Evolutionary conservation across 2,329 filamentous ascomycete genomes (phyloP).

Genomic region (Phaeomoniella chlamydospora): DNA sequence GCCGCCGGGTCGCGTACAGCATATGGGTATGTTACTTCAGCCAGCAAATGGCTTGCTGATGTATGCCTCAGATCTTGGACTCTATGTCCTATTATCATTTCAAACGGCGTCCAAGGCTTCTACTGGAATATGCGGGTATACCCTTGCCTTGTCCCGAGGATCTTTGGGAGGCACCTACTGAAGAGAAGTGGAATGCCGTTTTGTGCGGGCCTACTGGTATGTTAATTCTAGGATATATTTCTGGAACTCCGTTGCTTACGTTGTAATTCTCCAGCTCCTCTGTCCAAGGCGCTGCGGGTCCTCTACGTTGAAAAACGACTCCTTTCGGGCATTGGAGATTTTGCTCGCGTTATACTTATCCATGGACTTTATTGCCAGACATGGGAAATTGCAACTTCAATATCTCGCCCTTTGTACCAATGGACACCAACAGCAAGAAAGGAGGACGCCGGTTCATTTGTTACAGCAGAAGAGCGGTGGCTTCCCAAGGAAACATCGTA

Average conservation of each 20-base stretch:
- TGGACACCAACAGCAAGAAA: constrained; percentile 29
- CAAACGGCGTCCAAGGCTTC: constrained; percentile 18
- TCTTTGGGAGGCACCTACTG: constrained; percentile 22
- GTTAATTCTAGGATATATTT: constrained; percentile 3
- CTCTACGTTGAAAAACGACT: constrained; percentile 35
- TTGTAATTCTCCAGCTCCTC: constrained; percentile 5
- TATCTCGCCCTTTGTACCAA: constrained; percentile 28
- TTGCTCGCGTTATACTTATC: constrained; percentile 32
- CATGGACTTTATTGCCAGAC: constrained; percentile 35
- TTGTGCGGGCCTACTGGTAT: neutral
- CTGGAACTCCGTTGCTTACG: constrained; percentile 6
- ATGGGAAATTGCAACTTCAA: constrained; percentile 33
- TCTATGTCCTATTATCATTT: constrained; percentile 25
- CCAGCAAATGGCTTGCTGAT: neutral
- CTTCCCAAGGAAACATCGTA: constrained; percentile 32
- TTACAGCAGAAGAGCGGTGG: constrained; percentile 25
- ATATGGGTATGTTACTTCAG: constrained; percentile 23
- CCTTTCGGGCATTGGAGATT: constrained; percentile 28
- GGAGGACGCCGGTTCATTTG: constrained; percentile 18
- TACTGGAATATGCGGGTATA: constrained; percentile 22
- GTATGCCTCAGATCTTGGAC: constrained; percentile 20
- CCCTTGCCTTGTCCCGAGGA: constrained; percentile 25
- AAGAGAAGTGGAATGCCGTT: constrained; percentile 15
- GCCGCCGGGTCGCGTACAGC: constrained; percentile 23
- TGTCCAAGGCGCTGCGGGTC: constrained; percentile 22